Conservation (phyloP, 2,329 filamentous ascomycete genomes). For the Fusarium longipes region DNA sequence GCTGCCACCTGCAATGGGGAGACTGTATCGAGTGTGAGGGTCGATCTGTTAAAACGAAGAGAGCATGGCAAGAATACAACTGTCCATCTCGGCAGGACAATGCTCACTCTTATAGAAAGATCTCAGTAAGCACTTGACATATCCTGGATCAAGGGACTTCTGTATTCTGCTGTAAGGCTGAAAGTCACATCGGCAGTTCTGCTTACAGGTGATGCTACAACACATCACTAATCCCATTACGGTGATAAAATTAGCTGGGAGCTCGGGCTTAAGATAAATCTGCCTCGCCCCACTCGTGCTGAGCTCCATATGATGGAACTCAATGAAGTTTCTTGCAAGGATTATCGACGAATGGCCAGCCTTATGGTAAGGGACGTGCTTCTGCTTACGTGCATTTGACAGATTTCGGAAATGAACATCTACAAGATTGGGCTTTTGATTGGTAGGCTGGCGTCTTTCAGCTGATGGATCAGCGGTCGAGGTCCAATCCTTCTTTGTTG, state of each 20-base stretch:
- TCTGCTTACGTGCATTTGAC: not conserved
- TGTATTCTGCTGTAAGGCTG: not conserved
- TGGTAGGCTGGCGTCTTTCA: not conserved
- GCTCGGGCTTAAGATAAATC: not conserved
- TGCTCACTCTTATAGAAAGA: fast-evolving
- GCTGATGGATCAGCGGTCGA: no score
- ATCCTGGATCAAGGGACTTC: not conserved
- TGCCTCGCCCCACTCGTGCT: not conserved
- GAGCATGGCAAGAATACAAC: not conserved
- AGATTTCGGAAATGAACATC: not conserved
- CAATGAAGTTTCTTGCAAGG: not conserved
- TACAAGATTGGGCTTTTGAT: not conserved
- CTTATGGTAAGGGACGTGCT: not conserved
- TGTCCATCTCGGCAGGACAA: fast-evolving
- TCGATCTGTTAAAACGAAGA: fast-evolving
- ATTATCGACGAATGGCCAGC: not conserved
- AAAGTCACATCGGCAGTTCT: not conserved
- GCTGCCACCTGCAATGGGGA: fast-evolving
- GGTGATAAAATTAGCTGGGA: not conserved
- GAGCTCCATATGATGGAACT: not conserved
- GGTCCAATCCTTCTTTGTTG: no score
- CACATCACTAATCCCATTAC: not conserved
- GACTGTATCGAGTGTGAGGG: no score
- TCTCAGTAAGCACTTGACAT: not conserved
- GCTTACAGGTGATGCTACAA: not conserved